These are phyloP conservation scores for Blastobotrys indianensis DNA, from an alignment of 1,139 yeast species.

Conservation along the genomic window DNA sequence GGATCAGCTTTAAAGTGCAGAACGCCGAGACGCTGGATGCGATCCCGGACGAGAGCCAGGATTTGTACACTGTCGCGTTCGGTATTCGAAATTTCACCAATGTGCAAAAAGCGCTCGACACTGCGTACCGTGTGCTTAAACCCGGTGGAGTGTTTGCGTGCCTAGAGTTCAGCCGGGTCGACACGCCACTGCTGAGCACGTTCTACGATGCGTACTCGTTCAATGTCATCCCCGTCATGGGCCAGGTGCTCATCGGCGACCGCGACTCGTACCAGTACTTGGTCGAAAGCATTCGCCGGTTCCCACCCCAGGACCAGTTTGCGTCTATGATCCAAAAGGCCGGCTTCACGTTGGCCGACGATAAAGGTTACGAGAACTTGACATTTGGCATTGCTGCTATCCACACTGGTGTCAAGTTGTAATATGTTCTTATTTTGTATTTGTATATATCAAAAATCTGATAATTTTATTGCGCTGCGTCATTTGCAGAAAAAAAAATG, in stretches of 20 bases:
- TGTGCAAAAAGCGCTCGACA: slow-evolving; percentile 84
- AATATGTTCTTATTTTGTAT: slow-evolving; percentile 8
- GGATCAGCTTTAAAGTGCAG: slow-evolving; percentile 79
- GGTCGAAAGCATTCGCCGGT: slow-evolving; percentile 86
- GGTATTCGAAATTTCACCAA: slow-evolving; percentile 96
- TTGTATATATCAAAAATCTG: neutral
- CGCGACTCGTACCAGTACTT: slow-evolving; percentile 92
- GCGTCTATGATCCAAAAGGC: slow-evolving; percentile 90
- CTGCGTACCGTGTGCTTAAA: slow-evolving; percentile 89
- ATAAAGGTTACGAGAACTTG: slow-evolving; percentile 84
- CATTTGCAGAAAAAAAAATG: too few relatives aligned
- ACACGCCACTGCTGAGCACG: slow-evolving; percentile 66
- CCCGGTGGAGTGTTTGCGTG: slow-evolving; percentile 99
- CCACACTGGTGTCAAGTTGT: slow-evolving; percentile 88
- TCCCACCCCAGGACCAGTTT: slow-evolving; percentile 89
- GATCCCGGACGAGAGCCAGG: slow-evolving; percentile 83
- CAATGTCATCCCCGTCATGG: slow-evolving; percentile 85
- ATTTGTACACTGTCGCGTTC: slow-evolving; percentile 91
- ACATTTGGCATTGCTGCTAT: slow-evolving; percentile 97
- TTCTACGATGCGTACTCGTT: slow-evolving; percentile 85
- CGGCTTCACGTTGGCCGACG: slow-evolving; percentile 84
- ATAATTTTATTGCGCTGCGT: too few relatives aligned
- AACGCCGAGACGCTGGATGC: slow-evolving; percentile 87
- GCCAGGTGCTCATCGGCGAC: slow-evolving; percentile 91
- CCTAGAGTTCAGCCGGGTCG: slow-evolving; percentile 89